phyloP scores from a whole-genome alignment of 208 protist species.

The Strigomonas galati region DNA sequence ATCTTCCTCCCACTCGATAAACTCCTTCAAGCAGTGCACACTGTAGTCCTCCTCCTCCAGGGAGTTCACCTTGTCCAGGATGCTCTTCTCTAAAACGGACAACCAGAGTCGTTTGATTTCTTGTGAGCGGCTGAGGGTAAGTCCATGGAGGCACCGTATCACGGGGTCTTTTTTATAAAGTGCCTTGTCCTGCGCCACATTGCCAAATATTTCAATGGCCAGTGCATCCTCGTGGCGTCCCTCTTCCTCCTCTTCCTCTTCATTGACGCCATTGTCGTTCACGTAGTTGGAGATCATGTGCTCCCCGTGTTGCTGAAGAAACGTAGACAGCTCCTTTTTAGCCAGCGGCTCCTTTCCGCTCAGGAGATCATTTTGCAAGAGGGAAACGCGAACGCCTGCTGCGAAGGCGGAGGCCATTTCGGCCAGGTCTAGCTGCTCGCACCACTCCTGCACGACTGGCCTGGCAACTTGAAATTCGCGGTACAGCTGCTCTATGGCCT shows the following conservation, averaged over 20 bases:
- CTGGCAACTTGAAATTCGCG: constrained; percentile 24
- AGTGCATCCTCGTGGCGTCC: constrained; percentile 7
- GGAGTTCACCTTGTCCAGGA: constrained; percentile 35
- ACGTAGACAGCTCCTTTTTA: constrained; percentile 41
- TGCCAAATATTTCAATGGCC: not conserved
- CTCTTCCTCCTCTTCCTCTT: not conserved
- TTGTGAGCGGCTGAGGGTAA: constrained; percentile 51
- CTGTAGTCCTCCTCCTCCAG: constrained; percentile 71
- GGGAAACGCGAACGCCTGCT: constrained; percentile 46
- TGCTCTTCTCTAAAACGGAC: constrained; percentile 46
- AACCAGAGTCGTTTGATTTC: constrained; percentile 65
- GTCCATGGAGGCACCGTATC: constrained; percentile 51
- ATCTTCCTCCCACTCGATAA: constrained; percentile 59
- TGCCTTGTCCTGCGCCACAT: not conserved
- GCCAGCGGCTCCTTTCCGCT: constrained; percentile 49
- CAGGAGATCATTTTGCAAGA: constrained; percentile 65
- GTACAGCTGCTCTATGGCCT: constrained; percentile 40
- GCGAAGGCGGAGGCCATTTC: constrained; percentile 34
- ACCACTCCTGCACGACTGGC: constrained; percentile 49
- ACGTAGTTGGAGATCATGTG: constrained; percentile 8
- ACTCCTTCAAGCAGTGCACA: constrained; percentile 40
- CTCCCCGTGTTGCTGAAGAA: constrained; percentile 42
- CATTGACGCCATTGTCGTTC: not conserved
- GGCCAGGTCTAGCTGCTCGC: constrained; percentile 24
- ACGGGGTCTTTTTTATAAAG: constrained; percentile 24